Conservation (phyloP, 2,329 filamentous ascomycete species). For the Penicillium oxalicum region DNA sequence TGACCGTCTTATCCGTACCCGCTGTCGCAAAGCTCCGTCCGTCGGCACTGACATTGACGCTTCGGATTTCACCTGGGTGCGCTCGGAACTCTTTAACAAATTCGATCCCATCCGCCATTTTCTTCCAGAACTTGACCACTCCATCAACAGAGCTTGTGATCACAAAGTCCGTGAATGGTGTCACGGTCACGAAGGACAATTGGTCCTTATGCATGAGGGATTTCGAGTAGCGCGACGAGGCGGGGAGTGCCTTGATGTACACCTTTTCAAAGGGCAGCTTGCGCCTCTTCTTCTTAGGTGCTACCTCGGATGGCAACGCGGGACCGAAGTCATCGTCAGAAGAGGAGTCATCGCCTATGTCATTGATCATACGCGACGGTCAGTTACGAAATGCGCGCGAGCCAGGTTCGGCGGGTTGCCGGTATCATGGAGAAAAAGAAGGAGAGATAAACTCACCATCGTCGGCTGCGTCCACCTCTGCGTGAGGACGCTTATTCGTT, state of each 20-base stretch:
- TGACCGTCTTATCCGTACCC: constrained; percentile 51
- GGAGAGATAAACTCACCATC: constrained; percentile 22
- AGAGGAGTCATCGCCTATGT: constrained; percentile 51
- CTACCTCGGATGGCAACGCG: constrained; percentile 71
- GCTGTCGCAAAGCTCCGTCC: constrained; percentile 90
- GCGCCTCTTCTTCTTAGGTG: constrained; percentile 83
- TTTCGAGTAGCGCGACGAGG: constrained; percentile 77
- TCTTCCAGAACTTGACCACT: constrained; percentile 99
- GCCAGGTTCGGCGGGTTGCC: constrained; percentile 9
- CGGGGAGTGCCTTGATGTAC: constrained; percentile 83
- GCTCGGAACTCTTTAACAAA: constrained; percentile 98
- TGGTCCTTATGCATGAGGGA: constrained; percentile 99
- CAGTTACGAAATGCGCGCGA: too few relatives aligned
- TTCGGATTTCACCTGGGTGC: constrained; percentile 76
- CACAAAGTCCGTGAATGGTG: constrained; percentile 86
- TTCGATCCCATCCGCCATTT: constrained; percentile 80
- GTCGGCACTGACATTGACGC: constrained; percentile 79
- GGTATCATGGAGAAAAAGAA: background rate
- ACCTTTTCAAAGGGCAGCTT: constrained; percentile 92
- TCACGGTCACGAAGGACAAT: constrained; percentile 78
- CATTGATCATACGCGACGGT: too few relatives aligned
- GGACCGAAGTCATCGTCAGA: constrained; percentile 86
- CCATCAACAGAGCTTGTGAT: constrained; percentile 92
- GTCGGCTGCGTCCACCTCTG: constrained; percentile 48
- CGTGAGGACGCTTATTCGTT: constrained; percentile 53